Conservation (phyloP, 768 basidiomycete genomes). For the Asterophora parasitica region DNA sequence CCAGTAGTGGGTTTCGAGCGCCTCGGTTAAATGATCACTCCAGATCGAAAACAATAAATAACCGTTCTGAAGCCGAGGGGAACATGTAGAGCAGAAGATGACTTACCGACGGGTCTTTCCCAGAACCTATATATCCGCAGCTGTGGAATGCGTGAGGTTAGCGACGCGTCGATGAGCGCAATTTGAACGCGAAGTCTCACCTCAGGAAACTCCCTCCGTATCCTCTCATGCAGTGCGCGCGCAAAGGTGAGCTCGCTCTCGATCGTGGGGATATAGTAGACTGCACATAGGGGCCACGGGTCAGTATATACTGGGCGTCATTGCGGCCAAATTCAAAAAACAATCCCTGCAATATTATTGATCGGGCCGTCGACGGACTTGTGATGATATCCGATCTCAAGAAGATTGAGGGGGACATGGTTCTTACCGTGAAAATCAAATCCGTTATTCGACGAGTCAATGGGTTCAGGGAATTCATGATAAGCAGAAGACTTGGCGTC, state of each 20-base stretch:
- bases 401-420: neutral
- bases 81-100: no score
- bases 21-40: neutral
- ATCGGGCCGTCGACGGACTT: no score
- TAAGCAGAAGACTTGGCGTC: conserved; percentile 45
- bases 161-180: neutral
- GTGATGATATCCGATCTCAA: neutral
- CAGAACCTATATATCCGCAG: conserved; percentile 57
- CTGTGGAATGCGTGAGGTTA: conserved; percentile 26
- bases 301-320: no score
- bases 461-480: conserved; percentile 49
- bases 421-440: conserved; percentile 73
- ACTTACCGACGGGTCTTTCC: conserved; percentile 58
- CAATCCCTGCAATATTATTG: no score
- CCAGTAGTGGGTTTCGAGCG: neutral
- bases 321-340: no score
- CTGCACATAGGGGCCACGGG: conserved; percentile 25
- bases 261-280: conserved; percentile 55
- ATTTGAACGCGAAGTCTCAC: no score
- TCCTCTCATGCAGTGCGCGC: conserved; percentile 50
- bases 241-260: conserved; percentile 44
- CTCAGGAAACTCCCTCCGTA: conserved; percentile 67
- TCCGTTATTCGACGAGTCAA: conserved; percentile 48
- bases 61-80: no score
- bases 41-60: no score